phyloP scores from a whole-genome alignment of 2,329 filamentous ascomycete species.

The Cryphonectria carpinicola region DNA sequence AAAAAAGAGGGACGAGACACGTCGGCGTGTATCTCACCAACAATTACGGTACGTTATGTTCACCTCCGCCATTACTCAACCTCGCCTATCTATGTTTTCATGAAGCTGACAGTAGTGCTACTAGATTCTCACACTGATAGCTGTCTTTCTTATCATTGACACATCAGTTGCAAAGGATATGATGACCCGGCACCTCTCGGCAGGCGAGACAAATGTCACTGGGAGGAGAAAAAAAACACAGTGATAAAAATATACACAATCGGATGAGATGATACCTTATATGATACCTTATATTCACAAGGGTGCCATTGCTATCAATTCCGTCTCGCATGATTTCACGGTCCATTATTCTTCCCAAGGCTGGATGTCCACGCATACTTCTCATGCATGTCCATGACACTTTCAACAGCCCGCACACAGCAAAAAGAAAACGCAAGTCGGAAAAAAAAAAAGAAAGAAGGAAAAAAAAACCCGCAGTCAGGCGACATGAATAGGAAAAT shows the following conservation, averaged over 20 bases:
- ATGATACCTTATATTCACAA: neutral
- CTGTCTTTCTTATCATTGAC: neutral
- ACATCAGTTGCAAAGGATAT: neutral
- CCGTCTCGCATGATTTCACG: neutral
- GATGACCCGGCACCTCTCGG: neutral
- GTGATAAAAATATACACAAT: neutral
- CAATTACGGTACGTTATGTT: constrained; percentile 9
- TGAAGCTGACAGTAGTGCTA: neutral
- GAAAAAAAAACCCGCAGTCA: neutral
- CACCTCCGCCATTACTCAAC: neutral
- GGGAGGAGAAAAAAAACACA: neutral
- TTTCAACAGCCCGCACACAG: neutral
- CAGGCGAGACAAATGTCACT: neutral
- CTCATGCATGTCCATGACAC: neutral
- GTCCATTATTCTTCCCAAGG: neutral
- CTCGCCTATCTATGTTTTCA: neutral
- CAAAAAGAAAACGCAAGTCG: no score
- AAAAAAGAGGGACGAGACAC: constrained; percentile 16
- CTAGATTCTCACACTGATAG: neutral
- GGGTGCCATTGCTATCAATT: neutral
- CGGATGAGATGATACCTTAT: neutral
- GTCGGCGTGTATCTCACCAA: constrained; percentile 22
- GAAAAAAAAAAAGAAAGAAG: neutral
- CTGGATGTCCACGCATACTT: neutral
- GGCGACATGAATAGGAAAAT: neutral